Base-by-base conservation (phyloP, 306 rosid species). In the Oxytropis ochrocephala region DNA sequence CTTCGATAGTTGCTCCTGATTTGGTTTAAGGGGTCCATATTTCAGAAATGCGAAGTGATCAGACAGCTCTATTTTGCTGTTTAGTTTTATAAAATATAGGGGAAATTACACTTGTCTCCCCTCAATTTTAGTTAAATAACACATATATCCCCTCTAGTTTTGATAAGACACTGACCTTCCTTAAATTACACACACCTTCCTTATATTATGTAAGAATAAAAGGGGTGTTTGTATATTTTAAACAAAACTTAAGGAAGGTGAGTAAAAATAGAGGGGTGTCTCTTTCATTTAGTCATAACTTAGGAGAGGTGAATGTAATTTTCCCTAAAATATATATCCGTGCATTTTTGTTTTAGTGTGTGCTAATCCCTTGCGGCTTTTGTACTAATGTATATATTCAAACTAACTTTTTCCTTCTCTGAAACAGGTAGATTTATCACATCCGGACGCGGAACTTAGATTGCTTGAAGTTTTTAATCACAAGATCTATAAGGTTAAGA, bases 401-500 rank as follows among this genome's bases (percentile, higher is more conserved):
- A 17, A 53, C 69, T 13, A 5, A 38, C 35, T n/a, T 47, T 35
- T 38, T 7, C 68, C 11, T 24, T 24, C 30, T 47, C 58, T 66
- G 48, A 75, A 77, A 79, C 94, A 93, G 98, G 96, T 90, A 24
- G 98, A 90, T 79, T 80, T 93, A 77, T 88, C 98, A 44, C 87
- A 77, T 81, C 89, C 92, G 13, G 72, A 85, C 69, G 98, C 94
- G 7, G 97, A 90, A 79, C 85, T 93, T 63, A 84, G 98, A 78
- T 78, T 93, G 75, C 86, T 93, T 14, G 98, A 93, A 78, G 97
- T 90, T 79, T 93, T 93, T 73, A 88, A 88, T 79, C 98, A 93
- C 85, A 93, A 88, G 82, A 93, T 93, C 49, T 93, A 93, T 68
- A 93, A 93, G 97, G 98, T 93, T 51, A 11, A 65, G 38, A 11